Conservation (phyloP, 2,329 filamentous ascomycete genomes). For the Fusarium pseudoanthophilum region DNA sequence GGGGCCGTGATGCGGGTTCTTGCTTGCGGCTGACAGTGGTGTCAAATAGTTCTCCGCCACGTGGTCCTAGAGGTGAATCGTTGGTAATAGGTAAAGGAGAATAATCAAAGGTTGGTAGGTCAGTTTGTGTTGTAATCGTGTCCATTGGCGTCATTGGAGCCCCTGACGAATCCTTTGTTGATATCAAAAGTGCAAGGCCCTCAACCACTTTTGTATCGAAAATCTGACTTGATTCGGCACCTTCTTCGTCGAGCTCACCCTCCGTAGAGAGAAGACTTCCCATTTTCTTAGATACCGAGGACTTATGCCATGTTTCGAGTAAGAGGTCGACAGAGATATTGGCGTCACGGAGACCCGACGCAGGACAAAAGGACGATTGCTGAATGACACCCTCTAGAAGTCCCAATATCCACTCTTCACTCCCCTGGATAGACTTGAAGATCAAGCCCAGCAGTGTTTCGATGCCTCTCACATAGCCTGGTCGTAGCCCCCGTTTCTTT, state of each 20-base stretch:
- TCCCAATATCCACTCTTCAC: not conserved
- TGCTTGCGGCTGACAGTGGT: accelerated
- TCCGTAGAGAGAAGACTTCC: not conserved
- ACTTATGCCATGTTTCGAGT: constrained; percentile 15
- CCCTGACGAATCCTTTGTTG: not conserved
- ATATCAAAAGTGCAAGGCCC: not conserved
- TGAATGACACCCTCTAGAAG: not conserved
- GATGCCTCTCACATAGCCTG: constrained; percentile 12
- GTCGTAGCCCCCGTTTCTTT: not conserved
- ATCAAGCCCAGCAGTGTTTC: not conserved
- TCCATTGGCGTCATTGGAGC: not conserved
- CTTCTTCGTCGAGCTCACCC: not conserved
- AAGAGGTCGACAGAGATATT: not conserved
- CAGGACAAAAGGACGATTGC: accelerated
- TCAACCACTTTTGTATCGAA: constrained; percentile 3
- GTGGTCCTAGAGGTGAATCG: not conserved
- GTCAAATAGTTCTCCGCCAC: not conserved
- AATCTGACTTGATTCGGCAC: not conserved
- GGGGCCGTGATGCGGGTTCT: accelerated
- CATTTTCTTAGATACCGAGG: not conserved
- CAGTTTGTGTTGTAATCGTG: not conserved
- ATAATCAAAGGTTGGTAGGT: not conserved
- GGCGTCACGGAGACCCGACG: accelerated
- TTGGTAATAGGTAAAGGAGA: not conserved
- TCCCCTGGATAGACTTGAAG: not conserved